Base-by-base conservation (phyloP, 202 grass and related monocot species). In the Schoenoplectus triqueter region DNA sequence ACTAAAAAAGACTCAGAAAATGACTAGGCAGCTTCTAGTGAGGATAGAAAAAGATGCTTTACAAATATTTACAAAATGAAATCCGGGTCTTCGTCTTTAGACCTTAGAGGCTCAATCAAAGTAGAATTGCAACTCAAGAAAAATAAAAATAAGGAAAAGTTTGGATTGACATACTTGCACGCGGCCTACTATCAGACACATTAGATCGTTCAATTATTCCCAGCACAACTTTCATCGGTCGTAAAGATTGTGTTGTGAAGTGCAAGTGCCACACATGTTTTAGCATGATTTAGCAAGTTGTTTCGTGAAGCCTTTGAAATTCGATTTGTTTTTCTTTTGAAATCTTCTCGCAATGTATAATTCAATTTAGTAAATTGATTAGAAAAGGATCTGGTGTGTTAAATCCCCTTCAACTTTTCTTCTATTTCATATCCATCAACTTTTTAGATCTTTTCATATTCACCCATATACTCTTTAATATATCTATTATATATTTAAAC, bases 221-320 rank as follows among this genome's bases (percentile, higher is more conserved):
- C n/a, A 81, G 31, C 78, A 21, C 10, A 49, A 44, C 19, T 65
- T 81, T 65, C 47, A 8, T 41, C 17, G 4, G 42, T 11, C 42
- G 5, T 81, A 65, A 81, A 81, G 40, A 47, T 51, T 47, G 47
- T 82, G 80, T 47, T 68, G 80, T 47, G 65, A 48, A n/a, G 11
- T 55, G n/a, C 42, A 31, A 51, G 66, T 42, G 47, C 17, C 17
- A 11, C 68, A 47, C 69, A 49, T 73, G 65, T 14, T 31, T 31
- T 31, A 31, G 31, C 31, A 31, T 31, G 31, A 31, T 31, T 31
- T 31, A 31, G 31, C 31, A 31, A 31, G 31, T 31, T 31, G 31
- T 31, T 31, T 31, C 31, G 31, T 31, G 31, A 31, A 31, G 31
- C 31, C 31, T 31, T 31, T 31, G 31, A 31, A 31, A 31, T 31